Base-by-base conservation (phyloP, 495 filamentous ascomycete species). In the Tirmania nivea region DNA sequence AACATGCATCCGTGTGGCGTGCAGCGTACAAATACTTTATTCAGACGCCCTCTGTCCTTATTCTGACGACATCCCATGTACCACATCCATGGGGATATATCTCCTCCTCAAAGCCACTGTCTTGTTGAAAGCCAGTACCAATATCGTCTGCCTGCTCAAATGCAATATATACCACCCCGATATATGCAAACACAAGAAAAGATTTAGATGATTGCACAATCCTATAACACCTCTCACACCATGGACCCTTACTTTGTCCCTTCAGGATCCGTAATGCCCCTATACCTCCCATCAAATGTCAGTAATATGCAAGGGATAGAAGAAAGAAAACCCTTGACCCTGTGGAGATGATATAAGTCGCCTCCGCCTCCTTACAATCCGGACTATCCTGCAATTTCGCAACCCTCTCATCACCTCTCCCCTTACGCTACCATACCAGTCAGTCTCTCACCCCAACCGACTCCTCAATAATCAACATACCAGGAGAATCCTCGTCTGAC, bases 361-460 rank as follows among this genome's bases (percentile, higher is more conserved):
- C 81, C 65, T 87, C 83, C 17, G 75, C 71, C 63, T 87, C 83
- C 35, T 83, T 79, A 56, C 80, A 84, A 60, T 86, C 82, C 76
- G 56, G 17, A 1, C 80, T 84, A 63, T 87, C 83, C 58, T 82
- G 76, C 52, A 87, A 78, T 68, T 85, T 86, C 6, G 83, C 83
- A 51, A 86, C 82, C 20, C 83, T 74, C 63, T 87, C 83, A 52
- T 86, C 83, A 8, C 83, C 82, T 39, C 83, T 74, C 36, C 83
- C 83, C 61, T 87, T 87, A 9, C 83, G 72, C 62, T 63, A 12
- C 54, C 12, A 14, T 14, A 45, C 39, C 12, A 16, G n/a, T 48
- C 49, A 16, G 9, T 55, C 51, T 20, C 12, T 34, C 17, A 48
- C 16, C 25, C 49, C 17, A 12, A 12, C 6, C 35, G 5, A 36